Percentiles rank a stretch among this genome's conserved stretches.
Evolutionary conservation across 2,329 filamentous ascomycete species (phyloP).

Genomic region (Colletotrichum endophyticum): DNA sequence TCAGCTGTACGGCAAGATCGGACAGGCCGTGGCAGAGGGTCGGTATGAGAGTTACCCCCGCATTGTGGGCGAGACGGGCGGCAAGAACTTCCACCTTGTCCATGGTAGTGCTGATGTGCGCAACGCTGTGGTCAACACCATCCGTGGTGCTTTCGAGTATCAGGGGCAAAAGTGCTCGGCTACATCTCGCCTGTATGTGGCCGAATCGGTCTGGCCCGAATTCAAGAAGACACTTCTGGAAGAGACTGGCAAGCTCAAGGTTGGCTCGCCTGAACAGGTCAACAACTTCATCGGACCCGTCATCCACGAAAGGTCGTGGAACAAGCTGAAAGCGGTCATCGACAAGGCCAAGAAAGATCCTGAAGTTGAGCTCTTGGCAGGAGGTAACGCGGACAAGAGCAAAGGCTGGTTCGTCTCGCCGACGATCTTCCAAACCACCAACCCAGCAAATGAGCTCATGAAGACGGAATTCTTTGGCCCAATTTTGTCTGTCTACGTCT

Average conservation of each 20-base stretch:
- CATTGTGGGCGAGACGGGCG: conserved; percentile 88
- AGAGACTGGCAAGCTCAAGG: conserved; percentile 72
- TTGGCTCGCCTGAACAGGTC: conserved; percentile 72
- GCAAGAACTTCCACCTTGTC: conserved; percentile 91
- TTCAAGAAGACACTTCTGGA: conserved; percentile 70
- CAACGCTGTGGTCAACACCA: conserved; percentile 81
- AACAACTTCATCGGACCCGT: conserved; percentile 86
- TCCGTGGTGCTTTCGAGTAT: conserved; percentile 88
- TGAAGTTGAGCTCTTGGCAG: conserved; percentile 74
- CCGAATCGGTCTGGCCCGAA: conserved; percentile 74
- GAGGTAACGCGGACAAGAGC: conserved; percentile 77
- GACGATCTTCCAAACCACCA: conserved; percentile 78
- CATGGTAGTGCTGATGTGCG: conserved; percentile 78
- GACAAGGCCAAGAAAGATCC: conserved; percentile 77
- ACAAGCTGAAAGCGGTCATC: conserved; percentile 78
- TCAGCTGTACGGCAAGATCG: conserved; percentile 85
- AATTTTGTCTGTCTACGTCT: conserved; percentile 72
- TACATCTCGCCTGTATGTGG: conserved; percentile 79
- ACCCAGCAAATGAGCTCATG: conserved; percentile 76
- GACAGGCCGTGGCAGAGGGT: conserved; percentile 79
- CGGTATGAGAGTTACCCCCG: conserved; percentile 85
- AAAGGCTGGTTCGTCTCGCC: conserved; percentile 86
- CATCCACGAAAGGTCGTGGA: conserved; percentile 81
- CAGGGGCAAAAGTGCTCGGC: conserved; percentile 93
- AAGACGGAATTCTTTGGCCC: conserved; percentile 84